Evolutionary conservation across 306 rosid genomes (phyloP).

Genomic region (Purshia tridentata): DNA sequence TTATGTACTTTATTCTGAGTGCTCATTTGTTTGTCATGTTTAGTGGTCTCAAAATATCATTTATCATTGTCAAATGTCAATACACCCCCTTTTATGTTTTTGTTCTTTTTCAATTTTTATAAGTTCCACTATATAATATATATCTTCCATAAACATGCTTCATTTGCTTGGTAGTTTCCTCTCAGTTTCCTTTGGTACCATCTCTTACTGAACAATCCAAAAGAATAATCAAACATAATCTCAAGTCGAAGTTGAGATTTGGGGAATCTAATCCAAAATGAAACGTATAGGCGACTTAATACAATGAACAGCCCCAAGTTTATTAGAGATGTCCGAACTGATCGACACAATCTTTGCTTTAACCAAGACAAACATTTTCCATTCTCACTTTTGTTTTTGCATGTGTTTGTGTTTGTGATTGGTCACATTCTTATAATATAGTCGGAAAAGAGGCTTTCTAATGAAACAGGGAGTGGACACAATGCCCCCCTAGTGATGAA

Average conservation of each 20-base stretch:
- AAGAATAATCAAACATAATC: neutral
- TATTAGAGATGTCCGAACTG: slow-evolving; percentile 23
- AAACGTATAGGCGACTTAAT: slow-evolving; percentile 37
- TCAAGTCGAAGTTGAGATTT: slow-evolving; percentile 17
- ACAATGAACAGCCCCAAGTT: slow-evolving; percentile 49
- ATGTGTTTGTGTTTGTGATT: neutral
- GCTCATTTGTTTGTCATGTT: neutral
- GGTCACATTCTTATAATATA: neutral
- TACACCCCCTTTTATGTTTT: too few relatives aligned
- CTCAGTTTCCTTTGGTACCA: neutral
- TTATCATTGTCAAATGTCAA: slow-evolving; percentile 4
- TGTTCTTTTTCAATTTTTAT: too few relatives aligned
- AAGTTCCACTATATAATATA: too few relatives aligned
- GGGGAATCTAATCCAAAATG: slow-evolving; percentile 15
- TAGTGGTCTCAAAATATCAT: neutral
- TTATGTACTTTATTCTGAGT: neutral
- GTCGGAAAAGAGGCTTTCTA: neutral
- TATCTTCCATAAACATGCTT: neutral
- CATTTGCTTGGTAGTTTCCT: neutral
- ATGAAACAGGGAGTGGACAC: slow-evolving; percentile 42
- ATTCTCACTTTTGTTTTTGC: slow-evolving; percentile 1
- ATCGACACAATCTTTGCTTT: slow-evolving; percentile 44
- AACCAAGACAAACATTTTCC: slow-evolving; percentile 39
- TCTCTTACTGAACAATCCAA: neutral
- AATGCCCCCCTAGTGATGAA: slow-evolving; percentile 33